Evolutionary conservation across 306 rosid species (phyloP).

Genomic region (Leucaena leucocephala): DNA sequence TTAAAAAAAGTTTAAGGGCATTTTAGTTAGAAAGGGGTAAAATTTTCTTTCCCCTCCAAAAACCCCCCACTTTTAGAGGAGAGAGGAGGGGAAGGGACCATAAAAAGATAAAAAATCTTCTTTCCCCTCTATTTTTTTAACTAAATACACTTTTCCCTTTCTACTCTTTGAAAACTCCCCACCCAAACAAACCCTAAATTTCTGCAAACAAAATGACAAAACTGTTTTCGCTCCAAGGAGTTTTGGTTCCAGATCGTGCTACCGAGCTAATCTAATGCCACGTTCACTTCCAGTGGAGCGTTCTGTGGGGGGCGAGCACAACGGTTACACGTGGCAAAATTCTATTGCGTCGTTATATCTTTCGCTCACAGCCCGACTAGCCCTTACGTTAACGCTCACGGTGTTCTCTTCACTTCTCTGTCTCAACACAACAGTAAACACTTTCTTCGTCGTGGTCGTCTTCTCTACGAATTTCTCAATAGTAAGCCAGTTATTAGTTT

Average conservation of each 20-base stretch:
- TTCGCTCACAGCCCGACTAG: conserved; percentile 10
- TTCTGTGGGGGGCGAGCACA: neutral
- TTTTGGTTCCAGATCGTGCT: neutral
- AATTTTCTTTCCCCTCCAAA: too few species aligned
- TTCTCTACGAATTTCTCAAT: conserved; percentile 21
- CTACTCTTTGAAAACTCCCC: too few species aligned
- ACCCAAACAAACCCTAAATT: too few species aligned
- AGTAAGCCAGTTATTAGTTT: neutral
- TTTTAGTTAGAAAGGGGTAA: too few species aligned
- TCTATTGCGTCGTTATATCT: neutral
- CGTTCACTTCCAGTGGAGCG: neutral
- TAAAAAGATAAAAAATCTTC: too few species aligned
- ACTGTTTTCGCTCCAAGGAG: neutral
- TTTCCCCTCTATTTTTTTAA: too few species aligned
- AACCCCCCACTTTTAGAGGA: too few species aligned
- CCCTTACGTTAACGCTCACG: neutral
- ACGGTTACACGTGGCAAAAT: neutral
- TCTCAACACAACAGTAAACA: conserved; percentile 19
- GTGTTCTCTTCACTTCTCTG: conserved; percentile 10
- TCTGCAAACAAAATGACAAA: neutral
- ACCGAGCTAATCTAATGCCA: neutral
- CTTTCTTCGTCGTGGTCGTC: neutral
- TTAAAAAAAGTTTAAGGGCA: too few species aligned
- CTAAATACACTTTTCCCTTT: too few species aligned
- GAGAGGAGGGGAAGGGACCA: too few species aligned